Conservation (phyloP, 225 moss, liverwort and hornwort species). For the Ulota crispa region DNA sequence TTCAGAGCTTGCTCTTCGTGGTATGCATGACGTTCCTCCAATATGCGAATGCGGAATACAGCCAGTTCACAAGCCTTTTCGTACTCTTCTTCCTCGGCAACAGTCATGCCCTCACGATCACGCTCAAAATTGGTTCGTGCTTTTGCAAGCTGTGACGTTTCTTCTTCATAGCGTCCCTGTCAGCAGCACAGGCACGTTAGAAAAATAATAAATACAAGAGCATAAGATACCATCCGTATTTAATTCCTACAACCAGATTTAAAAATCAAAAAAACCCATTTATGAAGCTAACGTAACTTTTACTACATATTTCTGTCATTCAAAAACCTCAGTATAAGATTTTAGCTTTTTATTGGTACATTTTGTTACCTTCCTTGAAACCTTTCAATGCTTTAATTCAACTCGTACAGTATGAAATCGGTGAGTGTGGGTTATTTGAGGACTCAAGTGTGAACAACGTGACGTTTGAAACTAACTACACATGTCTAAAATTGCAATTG, state of each 20-base stretch:
- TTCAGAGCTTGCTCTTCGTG: constrained; percentile 64
- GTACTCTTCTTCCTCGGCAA: constrained; percentile 67
- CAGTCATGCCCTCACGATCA: constrained; percentile 72
- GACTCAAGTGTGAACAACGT: not conserved
- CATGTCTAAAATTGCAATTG: not conserved
- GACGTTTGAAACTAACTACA: not conserved
- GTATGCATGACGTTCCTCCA: constrained; percentile 66
- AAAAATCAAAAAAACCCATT: not conserved
- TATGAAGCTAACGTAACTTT: not conserved
- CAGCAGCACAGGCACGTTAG: not conserved
- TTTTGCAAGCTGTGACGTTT: constrained; percentile 55
- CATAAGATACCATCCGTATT: not conserved
- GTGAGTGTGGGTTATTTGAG: not conserved
- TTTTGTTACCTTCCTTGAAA: not conserved
- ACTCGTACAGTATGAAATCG: not conserved
- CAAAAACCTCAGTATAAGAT: not conserved
- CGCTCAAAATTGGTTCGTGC: constrained; percentile 64
- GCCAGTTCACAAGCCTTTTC: constrained; percentile 51
- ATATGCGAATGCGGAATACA: constrained; percentile 60
- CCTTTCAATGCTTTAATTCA: not conserved
- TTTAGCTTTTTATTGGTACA: not conserved
- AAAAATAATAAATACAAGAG: not conserved
- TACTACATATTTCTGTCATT: no score
- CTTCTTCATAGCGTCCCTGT: constrained; percentile 58
- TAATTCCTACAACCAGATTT: accelerated